Conservation (phyloP, 2,329 filamentous ascomycete species). For the Phoma sp. region DNA sequence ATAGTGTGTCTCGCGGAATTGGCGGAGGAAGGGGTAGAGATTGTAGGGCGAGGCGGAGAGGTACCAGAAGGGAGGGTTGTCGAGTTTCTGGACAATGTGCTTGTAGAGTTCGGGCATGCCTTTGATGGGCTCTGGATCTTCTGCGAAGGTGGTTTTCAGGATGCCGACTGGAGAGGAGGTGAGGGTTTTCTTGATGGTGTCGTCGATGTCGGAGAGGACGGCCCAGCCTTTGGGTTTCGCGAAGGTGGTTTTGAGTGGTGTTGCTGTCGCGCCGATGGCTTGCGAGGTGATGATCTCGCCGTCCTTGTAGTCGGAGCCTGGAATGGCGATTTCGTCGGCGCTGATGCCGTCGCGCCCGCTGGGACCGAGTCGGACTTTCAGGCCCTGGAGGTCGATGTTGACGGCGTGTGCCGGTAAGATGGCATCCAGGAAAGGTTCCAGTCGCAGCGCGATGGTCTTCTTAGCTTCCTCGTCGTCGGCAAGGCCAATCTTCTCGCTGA, state of each 20-base stretch:
- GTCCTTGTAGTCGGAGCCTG: slow-evolving; percentile 50
- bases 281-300: slow-evolving; percentile 39
- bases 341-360: slow-evolving; percentile 75
- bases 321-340: slow-evolving; percentile 61
- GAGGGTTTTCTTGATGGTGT: slow-evolving; percentile 91
- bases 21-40: slow-evolving; percentile 82
- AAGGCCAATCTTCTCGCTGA: slow-evolving; percentile 73
- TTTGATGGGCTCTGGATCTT: slow-evolving; percentile 70
- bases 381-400: slow-evolving; percentile 63
- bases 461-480: slow-evolving; percentile 57
- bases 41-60: slow-evolving; percentile 94
- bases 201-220: slow-evolving; percentile 88
- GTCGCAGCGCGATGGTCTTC: slow-evolving; percentile 67
- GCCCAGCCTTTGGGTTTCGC: slow-evolving; percentile 81
- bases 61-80: slow-evolving; percentile 83
- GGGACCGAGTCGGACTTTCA: slow-evolving; percentile 63
- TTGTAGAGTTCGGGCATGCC: slow-evolving; percentile 88
- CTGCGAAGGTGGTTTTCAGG: slow-evolving; percentile 81
- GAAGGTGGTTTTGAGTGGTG: slow-evolving; percentile 73
- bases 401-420: slow-evolving; percentile 74
- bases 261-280: slow-evolving; percentile 45
- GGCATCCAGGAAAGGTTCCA: slow-evolving; percentile 79
- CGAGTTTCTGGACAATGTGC: slow-evolving; percentile 62
- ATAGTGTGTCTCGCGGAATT: slow-evolving; percentile 74
- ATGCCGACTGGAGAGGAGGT: slow-evolving; percentile 83